Percentiles rank a stretch among this genome's conserved stretches.
These are phyloP conservation scores for Aspergillus conjunctus DNA, from an alignment of 495 filamentous ascomycete species.

Conservation along the genomic window DNA sequence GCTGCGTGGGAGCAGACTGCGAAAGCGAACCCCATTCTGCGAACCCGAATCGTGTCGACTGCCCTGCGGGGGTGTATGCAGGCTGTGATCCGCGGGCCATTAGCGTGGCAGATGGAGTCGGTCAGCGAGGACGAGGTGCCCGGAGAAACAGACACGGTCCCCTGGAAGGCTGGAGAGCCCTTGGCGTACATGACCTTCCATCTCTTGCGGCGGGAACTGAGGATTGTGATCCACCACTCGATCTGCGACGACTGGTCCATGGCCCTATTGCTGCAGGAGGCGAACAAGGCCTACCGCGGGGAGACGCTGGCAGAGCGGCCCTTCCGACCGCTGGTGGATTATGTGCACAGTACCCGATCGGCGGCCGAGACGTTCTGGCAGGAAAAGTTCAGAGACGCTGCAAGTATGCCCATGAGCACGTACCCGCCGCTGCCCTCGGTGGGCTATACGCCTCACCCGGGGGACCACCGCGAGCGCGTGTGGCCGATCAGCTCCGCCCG, in stretches of 20 bases:
- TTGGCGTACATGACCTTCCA: conserved; percentile 18
- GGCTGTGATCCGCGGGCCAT: conserved; percentile 41
- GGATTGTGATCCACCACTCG: conserved; percentile 23
- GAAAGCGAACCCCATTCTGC: conserved; percentile 39
- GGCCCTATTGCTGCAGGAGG: conserved; percentile 19
- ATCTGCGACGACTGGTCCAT: conserved; percentile 25
- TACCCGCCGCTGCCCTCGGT: conserved; percentile 15
- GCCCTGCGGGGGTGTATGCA: conserved; percentile 39
- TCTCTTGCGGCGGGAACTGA: conserved; percentile 1
- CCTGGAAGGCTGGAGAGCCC: conserved; percentile 13
- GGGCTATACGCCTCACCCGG: conserved; percentile 7
- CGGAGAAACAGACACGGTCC: neutral
- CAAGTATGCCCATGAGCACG: neutral
- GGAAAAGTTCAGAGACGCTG: conserved; percentile 3
- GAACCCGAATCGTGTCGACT: conserved; percentile 48
- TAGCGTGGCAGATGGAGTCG: conserved; percentile 29
- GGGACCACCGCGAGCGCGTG: neutral
- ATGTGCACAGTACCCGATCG: conserved; percentile 12
- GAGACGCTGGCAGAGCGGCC: conserved; percentile 7
- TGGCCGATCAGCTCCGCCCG: neutral
- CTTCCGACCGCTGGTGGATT: conserved; percentile 24
- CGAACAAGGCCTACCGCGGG: conserved; percentile 18
- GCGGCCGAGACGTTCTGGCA: conserved; percentile 15
- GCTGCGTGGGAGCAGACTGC: conserved; percentile 43
- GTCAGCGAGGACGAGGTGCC: conserved; percentile 8